phyloP scores from a whole-genome alignment of 2,329 filamentous ascomycete species.

The Ceratocystis alfenasii region DNA sequence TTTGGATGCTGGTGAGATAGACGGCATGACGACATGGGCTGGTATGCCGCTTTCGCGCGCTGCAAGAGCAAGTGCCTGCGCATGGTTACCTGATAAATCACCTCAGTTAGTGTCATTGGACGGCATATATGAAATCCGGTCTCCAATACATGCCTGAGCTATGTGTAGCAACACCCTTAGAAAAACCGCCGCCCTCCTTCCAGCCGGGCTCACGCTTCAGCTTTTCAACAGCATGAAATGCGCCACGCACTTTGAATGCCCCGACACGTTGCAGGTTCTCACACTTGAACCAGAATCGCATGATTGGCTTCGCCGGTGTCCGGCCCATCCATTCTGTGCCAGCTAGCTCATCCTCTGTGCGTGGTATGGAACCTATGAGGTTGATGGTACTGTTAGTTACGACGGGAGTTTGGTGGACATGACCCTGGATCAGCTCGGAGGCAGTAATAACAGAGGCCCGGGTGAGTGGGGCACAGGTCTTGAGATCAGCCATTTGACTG shows the following conservation, averaged over 20 bases:
- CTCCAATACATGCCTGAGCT: conserved; percentile 55
- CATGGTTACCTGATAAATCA: conserved; percentile 63
- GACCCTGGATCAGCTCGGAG: conserved; percentile 56
- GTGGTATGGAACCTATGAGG: conserved; percentile 59
- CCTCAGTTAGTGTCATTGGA: background rate
- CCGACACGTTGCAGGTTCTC: conserved; percentile 86
- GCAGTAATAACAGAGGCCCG: conserved; percentile 60
- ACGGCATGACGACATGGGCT: conserved; percentile 84
- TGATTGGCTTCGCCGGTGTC: conserved; percentile 51
- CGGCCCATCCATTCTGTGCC: conserved; percentile 46
- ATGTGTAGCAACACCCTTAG: conserved; percentile 74
- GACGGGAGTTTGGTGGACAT: conserved; percentile 75
- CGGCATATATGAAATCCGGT: background rate
- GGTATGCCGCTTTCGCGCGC: conserved; percentile 61
- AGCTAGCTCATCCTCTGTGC: conserved; percentile 40
- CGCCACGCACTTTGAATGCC: conserved; percentile 84
- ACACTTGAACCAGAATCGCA: conserved; percentile 85
- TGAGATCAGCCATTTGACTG: conserved; percentile 40
- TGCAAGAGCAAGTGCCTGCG: conserved; percentile 80
- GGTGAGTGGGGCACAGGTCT: conserved; percentile 52
- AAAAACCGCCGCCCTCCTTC: conserved; percentile 46
- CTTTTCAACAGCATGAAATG: conserved; percentile 70
- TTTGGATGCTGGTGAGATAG: conserved; percentile 73
- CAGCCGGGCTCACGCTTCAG: conserved; percentile 52
- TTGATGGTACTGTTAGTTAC: conserved; percentile 68